Percentiles rank a stretch among this genome's conserved stretches.
Conservation (phyloP, 202 grass and related monocot genomes). For the Cymbopogon flexuosus region DNA sequence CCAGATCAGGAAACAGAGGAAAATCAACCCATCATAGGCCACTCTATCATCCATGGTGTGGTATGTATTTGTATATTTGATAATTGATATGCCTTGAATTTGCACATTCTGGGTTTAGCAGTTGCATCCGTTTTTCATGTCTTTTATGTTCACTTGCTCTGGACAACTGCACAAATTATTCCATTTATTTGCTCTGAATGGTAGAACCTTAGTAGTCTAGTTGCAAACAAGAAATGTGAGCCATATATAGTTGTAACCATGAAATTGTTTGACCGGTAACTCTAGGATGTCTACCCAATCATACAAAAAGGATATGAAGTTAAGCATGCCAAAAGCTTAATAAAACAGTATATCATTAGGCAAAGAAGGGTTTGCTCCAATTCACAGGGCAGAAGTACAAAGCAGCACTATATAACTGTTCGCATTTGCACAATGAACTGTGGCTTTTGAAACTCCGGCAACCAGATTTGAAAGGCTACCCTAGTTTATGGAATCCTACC, state of each 20-base stretch:
- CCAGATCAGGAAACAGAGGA: conserved; percentile 75
- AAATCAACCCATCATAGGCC: conserved; percentile 65
- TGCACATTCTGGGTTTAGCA: background rate
- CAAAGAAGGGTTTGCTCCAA: background rate
- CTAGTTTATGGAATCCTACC: background rate
- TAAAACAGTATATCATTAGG: background rate
- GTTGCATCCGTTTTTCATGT: background rate
- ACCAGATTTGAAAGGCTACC: conserved; percentile 5
- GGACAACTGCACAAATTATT: background rate
- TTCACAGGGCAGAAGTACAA: background rate
- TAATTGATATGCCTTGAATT: conserved; percentile 20
- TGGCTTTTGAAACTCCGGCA: background rate
- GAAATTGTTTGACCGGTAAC: background rate
- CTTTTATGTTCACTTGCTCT: no score
- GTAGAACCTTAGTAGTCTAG: background rate
- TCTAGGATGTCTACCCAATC: background rate
- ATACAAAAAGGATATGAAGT: background rate
- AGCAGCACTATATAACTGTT: background rate
- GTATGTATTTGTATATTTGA: conserved; percentile 39
- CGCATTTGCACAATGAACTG: conserved; percentile 15
- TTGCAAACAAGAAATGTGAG: no score
- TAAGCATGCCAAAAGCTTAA: background rate
- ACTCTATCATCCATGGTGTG: conserved; percentile 71
- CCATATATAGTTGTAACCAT: background rate
- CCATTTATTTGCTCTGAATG: background rate